Evolutionary conservation across 768 basidiomycete species (phyloP).

Genomic region (Baorangia bicolor): DNA sequence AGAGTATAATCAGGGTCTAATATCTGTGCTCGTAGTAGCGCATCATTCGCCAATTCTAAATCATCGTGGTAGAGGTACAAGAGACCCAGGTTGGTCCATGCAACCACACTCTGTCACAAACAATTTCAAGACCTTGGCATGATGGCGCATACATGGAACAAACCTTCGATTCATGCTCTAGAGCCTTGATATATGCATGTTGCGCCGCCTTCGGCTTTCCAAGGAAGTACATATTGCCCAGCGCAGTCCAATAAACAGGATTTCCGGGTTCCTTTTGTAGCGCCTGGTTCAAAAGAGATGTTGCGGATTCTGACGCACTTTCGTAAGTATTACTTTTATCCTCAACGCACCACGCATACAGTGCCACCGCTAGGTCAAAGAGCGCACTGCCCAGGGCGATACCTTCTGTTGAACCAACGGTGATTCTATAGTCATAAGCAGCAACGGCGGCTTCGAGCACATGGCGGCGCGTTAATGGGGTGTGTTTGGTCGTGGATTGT

Average conservation of each 20-base stretch:
- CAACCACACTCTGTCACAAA: slow-evolving; percentile 54
- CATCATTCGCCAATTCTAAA: slow-evolving; percentile 78
- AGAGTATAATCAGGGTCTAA: slow-evolving; percentile 86
- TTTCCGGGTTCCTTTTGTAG: slow-evolving; percentile 71
- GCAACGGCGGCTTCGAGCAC: slow-evolving; percentile 53
- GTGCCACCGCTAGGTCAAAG: slow-evolving; percentile 69
- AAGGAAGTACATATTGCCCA: slow-evolving; percentile 72
- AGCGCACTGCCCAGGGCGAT: slow-evolving; percentile 55
- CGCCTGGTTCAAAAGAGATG: slow-evolving; percentile 64
- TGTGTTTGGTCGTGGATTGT: slow-evolving; percentile 25
- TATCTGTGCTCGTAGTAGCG: slow-evolving; percentile 84
- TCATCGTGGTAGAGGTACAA: slow-evolving; percentile 82
- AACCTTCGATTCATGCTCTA: slow-evolving; percentile 86
- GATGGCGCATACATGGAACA: slow-evolving; percentile 11
- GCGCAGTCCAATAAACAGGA: slow-evolving; percentile 75
- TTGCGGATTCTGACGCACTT: slow-evolving; percentile 41
- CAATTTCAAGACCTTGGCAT: not conserved
- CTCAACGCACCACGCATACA: slow-evolving; percentile 49
- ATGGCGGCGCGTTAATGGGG: slow-evolving; percentile 32
- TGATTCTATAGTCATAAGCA: slow-evolving; percentile 60
- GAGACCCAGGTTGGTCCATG: slow-evolving; percentile 89
- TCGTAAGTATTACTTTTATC: slow-evolving; percentile 21
- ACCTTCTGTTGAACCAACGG: slow-evolving; percentile 54
- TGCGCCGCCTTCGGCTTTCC: slow-evolving; percentile 74
- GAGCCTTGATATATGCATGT: slow-evolving; percentile 86